A percentile compares a stretch with the other conserved stretches of the same genome.
These are phyloP conservation scores for Dichotomocladium elegans DNA, from an alignment of 371 early-diverging fungal species.

Conservation along the genomic window DNA sequence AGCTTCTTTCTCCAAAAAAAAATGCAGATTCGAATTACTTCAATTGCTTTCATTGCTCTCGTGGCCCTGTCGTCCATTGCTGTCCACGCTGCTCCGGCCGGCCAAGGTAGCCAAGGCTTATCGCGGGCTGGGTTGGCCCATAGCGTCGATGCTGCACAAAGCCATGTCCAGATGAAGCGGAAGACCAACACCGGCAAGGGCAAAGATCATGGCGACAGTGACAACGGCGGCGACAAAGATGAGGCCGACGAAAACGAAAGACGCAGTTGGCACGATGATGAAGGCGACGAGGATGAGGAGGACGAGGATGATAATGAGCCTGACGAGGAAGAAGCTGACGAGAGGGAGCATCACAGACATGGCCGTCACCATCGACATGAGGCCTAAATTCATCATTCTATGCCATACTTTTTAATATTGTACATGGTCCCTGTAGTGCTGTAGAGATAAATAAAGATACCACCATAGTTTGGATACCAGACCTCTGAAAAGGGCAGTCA, in stretches of 20 bases:
- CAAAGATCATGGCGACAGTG: neutral
- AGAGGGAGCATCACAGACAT: neutral
- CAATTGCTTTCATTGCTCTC: neutral
- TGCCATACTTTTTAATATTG: no score
- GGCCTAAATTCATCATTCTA: no score
- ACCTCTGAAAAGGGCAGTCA: no score
- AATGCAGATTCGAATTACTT: neutral
- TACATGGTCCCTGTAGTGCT: no score
- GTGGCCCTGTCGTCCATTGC: neutral
- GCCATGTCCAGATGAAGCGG: neutral
- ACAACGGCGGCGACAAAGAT: neutral
- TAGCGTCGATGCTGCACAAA: neutral
- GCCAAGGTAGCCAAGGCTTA: neutral
- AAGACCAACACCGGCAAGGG: neutral
- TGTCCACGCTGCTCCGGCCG: neutral
- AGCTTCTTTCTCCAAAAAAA: no score
- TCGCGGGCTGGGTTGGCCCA: no score
- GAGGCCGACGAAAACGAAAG: neutral
- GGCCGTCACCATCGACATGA: neutral
- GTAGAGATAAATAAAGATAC: no score
- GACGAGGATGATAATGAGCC: neutral
- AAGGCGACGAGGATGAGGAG: neutral
- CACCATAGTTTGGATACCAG: no score
- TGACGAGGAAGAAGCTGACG: neutral
- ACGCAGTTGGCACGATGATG: neutral